A percentile compares a stretch with the other conserved stretches of the same genome.
These are phyloP conservation scores for Anethum foeniculum DNA, from an alignment of 140 eudicot genomes.

Conservation along the genomic window DNA sequence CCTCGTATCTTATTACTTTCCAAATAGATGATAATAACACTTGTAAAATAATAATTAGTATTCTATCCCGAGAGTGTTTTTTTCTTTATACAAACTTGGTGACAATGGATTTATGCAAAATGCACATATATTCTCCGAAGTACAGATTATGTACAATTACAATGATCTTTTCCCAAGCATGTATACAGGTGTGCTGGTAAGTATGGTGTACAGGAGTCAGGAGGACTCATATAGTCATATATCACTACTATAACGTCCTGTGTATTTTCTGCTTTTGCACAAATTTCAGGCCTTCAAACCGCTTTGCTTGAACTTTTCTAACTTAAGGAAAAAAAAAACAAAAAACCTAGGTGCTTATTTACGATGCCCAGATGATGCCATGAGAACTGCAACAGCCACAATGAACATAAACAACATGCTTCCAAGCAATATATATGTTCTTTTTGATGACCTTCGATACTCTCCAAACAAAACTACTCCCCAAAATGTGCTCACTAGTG, in stretches of 20 bases:
- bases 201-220: no score
- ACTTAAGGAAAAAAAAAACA: not conserved
- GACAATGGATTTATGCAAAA: not conserved
- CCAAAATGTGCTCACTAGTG: slow-evolving; percentile 91
- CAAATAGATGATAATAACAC: no score
- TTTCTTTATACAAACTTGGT: not conserved
- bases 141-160: not conserved
- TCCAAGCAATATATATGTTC: slow-evolving; percentile 50
- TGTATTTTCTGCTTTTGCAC: not conserved
- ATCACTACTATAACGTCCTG: not conserved
- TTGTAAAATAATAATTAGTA: no score
- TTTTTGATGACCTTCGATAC: slow-evolving; percentile 60
- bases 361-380: slow-evolving; percentile 85
- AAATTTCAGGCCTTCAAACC: not conserved
- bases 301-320: not conserved
- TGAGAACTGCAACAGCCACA: slow-evolving; percentile 72
- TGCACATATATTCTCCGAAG: not conserved
- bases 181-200: not conserved
- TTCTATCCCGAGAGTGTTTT: no score
- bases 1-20: no score
- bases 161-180: not conserved
- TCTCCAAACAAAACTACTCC: slow-evolving; percentile 75
- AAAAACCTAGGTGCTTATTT: slow-evolving; percentile 19
- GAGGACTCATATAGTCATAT: no score
- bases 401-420: slow-evolving; percentile 82